Evolutionary conservation across 2,329 filamentous ascomycete species (phyloP).

Genomic region (Lojkania enalia): DNA sequence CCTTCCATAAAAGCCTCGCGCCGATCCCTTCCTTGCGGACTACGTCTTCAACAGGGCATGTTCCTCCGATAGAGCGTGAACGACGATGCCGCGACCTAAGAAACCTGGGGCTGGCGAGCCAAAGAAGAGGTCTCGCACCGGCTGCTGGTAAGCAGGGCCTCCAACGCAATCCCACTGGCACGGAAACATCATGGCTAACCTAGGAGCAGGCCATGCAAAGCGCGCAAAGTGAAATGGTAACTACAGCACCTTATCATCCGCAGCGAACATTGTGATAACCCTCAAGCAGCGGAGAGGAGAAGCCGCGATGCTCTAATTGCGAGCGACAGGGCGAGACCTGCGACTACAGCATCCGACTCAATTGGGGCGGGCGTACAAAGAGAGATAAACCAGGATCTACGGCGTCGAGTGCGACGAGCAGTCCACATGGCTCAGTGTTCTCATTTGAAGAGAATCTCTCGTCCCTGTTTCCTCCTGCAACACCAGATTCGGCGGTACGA

Average conservation of each 20-base stretch:
- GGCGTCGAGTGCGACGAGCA: conserved; percentile 31
- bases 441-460: conserved; percentile 31
- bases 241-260: conserved; percentile 6
- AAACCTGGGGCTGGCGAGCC: conserved; percentile 65
- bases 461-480: conserved; percentile 22
- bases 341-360: conserved; percentile 79
- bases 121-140: conserved; percentile 68
- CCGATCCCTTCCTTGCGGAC: conserved; percentile 8
- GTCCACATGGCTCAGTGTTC: conserved; percentile 35
- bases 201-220: conserved; percentile 71
- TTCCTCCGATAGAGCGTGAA: not conserved
- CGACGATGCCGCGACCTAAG: conserved; percentile 66
- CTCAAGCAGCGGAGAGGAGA: conserved; percentile 66
- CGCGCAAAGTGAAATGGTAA: conserved; percentile 76
- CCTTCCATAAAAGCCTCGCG: conserved; percentile 16
- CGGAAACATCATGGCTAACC: conserved; percentile 4
- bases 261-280: conserved; percentile 19
- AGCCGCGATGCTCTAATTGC: conserved; percentile 73
- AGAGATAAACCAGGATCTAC: conserved; percentile 50
- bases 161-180: not conserved
- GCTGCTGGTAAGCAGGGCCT: conserved; percentile 61
- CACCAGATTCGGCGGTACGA: conserved; percentile 19
- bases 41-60: conserved; percentile 5
- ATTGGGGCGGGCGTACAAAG: conserved; percentile 75
- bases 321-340: conserved; percentile 71